These are phyloP conservation scores for Metschnikowia vanudenii DNA, from an alignment of 805 yeast genomes.

Conservation along the genomic window DNA sequence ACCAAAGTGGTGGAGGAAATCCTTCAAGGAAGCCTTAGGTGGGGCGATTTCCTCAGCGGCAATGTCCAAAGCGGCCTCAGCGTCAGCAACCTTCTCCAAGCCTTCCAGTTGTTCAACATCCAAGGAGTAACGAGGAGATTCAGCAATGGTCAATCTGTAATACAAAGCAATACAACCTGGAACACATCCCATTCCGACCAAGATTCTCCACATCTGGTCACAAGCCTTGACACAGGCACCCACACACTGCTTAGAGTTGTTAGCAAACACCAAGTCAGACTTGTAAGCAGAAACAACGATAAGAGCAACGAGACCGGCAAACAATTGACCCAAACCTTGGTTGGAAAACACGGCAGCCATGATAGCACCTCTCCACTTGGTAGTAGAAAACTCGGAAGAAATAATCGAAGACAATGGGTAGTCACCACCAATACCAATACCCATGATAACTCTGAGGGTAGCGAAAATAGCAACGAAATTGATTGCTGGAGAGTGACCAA, in stretches of 20 bases:
- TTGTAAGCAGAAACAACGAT: constrained; percentile 77
- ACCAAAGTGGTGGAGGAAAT: constrained; percentile 69
- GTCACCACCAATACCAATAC: constrained; percentile 98
- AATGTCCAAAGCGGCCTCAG: constrained; percentile 42
- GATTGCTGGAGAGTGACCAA: constrained; percentile 71
- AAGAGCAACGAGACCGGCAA: constrained; percentile 82
- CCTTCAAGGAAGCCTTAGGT: constrained; percentile 78
- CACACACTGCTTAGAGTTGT: constrained; percentile 59
- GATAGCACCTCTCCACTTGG: constrained; percentile 97
- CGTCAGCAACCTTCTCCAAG: constrained; percentile 52
- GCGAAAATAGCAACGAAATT: constrained; percentile 71
- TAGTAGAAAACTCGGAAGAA: constrained; percentile 88
- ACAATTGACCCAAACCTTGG: constrained; percentile 94
- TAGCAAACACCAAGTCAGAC: constrained; percentile 51
- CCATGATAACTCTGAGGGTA: constrained; percentile 82
- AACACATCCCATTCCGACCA: constrained; percentile 85
- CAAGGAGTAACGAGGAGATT: constrained; percentile 87
- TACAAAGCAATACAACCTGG: constrained; percentile 84
- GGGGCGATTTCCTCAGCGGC: constrained; percentile 46
- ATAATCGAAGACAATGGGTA: constrained; percentile 92
- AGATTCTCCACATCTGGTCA: constrained; percentile 93
- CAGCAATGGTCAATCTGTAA: constrained; percentile 92
- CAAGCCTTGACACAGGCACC: constrained; percentile 69
- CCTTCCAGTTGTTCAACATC: constrained; percentile 66
- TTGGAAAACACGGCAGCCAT: constrained; percentile 96